These are phyloP conservation scores for Neonectria ditissima DNA, from an alignment of 2,329 filamentous ascomycete species.

Conservation along the genomic window DNA sequence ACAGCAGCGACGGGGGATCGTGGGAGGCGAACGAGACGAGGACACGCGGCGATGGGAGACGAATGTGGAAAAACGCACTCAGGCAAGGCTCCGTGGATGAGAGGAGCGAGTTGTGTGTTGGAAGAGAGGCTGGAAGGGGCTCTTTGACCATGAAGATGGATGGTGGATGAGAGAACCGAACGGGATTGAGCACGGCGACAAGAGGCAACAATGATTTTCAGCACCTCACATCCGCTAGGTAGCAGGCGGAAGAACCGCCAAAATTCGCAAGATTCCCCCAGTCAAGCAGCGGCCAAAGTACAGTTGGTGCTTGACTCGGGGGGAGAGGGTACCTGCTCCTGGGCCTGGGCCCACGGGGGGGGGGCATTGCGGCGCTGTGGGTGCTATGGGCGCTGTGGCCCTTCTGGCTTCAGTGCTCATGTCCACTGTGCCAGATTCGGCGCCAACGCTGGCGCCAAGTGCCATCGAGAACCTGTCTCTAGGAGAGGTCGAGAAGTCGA, in stretches of 20 bases:
- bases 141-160: conserved; percentile 25
- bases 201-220: conserved; percentile 28
- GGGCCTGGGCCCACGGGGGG: conserved; percentile 9
- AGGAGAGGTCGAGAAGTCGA: not conserved
- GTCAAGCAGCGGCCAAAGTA: conserved; percentile 16
- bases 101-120: conserved; percentile 23
- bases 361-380: conserved; percentile 9
- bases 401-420: not conserved
- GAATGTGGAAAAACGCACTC: conserved; percentile 25
- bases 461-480: not conserved
- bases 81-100: conserved; percentile 17
- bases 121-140: conserved; percentile 25
- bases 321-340: conserved; percentile 24
- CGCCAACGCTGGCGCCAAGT: conserved; percentile 20
- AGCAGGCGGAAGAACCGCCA: not conserved
- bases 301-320: conserved; percentile 25
- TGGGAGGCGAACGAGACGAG: not conserved
- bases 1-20: conserved; percentile 17
- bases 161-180: conserved; percentile 13
- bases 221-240: conserved; percentile 5
- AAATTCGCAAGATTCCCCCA: conserved; percentile 10
- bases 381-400: conserved; percentile 9
- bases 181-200: conserved; percentile 19
- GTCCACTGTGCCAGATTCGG: not conserved
- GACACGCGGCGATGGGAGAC: conserved; percentile 13